phyloP scores from a whole-genome alignment of 257 asterid species.

The Fraxinus anomala region DNA sequence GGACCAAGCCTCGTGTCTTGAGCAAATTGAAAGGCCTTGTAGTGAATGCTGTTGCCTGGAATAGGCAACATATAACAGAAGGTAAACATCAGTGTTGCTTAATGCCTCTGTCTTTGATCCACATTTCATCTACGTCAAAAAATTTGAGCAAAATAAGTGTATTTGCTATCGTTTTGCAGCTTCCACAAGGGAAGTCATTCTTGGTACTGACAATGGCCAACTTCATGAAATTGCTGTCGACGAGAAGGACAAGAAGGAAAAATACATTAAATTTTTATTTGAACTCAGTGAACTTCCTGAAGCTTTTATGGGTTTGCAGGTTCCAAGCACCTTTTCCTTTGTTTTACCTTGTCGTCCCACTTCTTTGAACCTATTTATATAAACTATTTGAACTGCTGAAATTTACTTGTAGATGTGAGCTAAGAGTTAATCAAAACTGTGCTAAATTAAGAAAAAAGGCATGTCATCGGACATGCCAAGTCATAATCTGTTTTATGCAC shows the following conservation, averaged over 20 bases:
- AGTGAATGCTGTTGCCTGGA: conserved; percentile 93
- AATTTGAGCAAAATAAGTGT: conserved; percentile 22
- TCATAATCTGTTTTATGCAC: conserved; percentile 9
- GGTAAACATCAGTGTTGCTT: conserved; percentile 44
- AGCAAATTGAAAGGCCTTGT: conserved; percentile 74
- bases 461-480: conserved; percentile 22
- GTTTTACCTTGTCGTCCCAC: neutral
- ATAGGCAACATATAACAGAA: conserved; percentile 85
- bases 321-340: conserved; percentile 25
- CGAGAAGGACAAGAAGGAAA: conserved; percentile 97
- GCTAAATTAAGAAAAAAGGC: neutral
- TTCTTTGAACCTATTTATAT: neutral
- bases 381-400: neutral
- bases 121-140: conserved; percentile 6
- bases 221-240: conserved; percentile 86
- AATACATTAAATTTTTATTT: conserved; percentile 74
- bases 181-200: conserved; percentile 87
- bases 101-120: conserved; percentile 14
- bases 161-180: conserved; percentile 53
- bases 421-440: neutral
- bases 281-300: conserved; percentile 90
- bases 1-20: conserved; percentile 88
- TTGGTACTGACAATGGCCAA: conserved; percentile 90
- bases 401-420: neutral
- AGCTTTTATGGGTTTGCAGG: conserved; percentile 95